Percentiles rank a stretch among this genome's conserved stretches.
Conservation (phyloP, 805 yeast species). For the Wickerhamomyces mucosus region DNA sequence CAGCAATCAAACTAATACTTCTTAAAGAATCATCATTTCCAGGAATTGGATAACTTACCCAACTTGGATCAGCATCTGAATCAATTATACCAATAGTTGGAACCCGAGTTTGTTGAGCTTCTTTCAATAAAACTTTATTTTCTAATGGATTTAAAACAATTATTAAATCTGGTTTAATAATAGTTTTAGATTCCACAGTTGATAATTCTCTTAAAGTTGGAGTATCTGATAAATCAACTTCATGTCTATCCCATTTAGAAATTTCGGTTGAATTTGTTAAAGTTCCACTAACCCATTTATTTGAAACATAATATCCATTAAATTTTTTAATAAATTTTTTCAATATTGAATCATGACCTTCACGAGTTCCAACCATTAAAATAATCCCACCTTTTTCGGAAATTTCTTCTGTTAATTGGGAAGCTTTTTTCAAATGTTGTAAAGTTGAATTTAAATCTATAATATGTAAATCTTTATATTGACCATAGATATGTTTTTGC, state of each 20-base stretch:
- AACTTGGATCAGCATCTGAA: constrained; percentile 84
- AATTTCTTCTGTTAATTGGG: constrained; percentile 76
- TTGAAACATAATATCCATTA: constrained; percentile 71
- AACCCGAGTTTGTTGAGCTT: constrained; percentile 71
- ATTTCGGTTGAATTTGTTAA: constrained; percentile 76
- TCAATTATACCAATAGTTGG: constrained; percentile 94
- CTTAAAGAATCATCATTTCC: constrained; percentile 90
- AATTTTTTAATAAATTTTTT: constrained; percentile 71
- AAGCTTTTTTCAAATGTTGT: constrained; percentile 65
- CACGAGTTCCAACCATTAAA: constrained; percentile 75
- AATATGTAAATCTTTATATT: constrained; percentile 81
- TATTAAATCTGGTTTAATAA: constrained; percentile 82
- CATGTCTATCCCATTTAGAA: constrained; percentile 53
- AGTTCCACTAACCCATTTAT: constrained; percentile 93
- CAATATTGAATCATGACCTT: constrained; percentile 66
- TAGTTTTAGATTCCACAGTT: constrained; percentile 36
- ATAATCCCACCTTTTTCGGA: constrained; percentile 80
- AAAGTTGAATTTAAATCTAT: constrained; percentile 85
- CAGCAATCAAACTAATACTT: constrained; percentile 68
- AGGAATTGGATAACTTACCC: constrained; percentile 91
- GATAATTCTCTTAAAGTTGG: constrained; percentile 53
- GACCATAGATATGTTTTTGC: constrained; percentile 82
- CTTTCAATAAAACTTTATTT: constrained; percentile 68
- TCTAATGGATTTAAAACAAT: constrained; percentile 83
- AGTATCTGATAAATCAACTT: constrained; percentile 65